These are phyloP conservation scores for Aspergillus arachidicola DNA, from an alignment of 2,329 filamentous ascomycete species.

Conservation along the genomic window DNA sequence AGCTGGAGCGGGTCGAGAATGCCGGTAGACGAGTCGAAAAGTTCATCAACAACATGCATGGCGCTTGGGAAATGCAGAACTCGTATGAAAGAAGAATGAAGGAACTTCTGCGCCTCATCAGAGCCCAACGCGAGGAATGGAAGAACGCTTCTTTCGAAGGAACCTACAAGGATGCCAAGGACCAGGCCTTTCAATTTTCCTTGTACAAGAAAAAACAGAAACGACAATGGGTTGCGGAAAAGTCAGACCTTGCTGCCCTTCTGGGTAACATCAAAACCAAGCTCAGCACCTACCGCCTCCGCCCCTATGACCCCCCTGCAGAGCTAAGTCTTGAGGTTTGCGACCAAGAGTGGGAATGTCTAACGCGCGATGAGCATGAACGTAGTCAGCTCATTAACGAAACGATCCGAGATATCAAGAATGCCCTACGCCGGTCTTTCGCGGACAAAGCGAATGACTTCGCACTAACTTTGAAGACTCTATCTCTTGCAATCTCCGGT, in stretches of 20 bases:
- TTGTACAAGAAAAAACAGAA: conserved; percentile 91
- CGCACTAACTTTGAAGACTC: conserved; percentile 88
- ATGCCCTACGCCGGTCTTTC: conserved; percentile 86
- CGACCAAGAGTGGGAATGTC: conserved; percentile 76
- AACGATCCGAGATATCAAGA: conserved; percentile 98
- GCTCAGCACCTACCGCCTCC: conserved; percentile 87
- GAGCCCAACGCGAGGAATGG: conserved; percentile 75
- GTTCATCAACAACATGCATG: conserved; percentile 98
- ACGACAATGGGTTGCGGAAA: conserved; percentile 94
- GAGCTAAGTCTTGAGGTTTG: conserved; percentile 81
- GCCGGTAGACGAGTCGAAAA: conserved; percentile 95
- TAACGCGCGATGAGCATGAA: conserved; percentile 83
- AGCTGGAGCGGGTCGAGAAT: conserved; percentile 98
- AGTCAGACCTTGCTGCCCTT: conserved; percentile 89
- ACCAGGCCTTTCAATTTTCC: conserved; percentile 78
- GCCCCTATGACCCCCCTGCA: conserved; percentile 85
- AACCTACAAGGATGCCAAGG: conserved; percentile 89
- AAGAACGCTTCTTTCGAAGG: conserved; percentile 80
- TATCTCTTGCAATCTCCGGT: conserved; percentile 93
- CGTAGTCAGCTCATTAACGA: conserved; percentile 95
- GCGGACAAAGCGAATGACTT: conserved; percentile 99
- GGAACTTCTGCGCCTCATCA: conserved; percentile 74
- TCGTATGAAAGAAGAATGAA: conserved; percentile 91
- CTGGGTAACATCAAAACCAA: conserved; percentile 99
- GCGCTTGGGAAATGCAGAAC: conserved; percentile 99